Base-by-base conservation (phyloP, 805 yeast species). In the Suhomyces faveliae region DNA sequence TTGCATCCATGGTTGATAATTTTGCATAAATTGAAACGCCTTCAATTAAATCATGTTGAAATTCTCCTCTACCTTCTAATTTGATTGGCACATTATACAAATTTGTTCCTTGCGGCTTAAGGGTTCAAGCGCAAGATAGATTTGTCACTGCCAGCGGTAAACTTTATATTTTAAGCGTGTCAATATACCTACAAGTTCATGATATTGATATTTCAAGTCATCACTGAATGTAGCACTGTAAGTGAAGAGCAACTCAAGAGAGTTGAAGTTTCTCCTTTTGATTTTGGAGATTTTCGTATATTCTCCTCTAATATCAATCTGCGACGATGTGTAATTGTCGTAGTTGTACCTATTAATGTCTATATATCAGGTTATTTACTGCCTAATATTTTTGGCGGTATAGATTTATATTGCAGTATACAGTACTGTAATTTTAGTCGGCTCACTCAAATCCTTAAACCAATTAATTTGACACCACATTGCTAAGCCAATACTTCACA, bases 1-100 rank as follows among this genome's bases (percentile, higher is more conserved):
- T 33, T 17, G 21, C 21, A 15, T 33, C 21, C 37, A 41, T n/a
- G 30, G 30, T 42, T 24, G 45, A 25, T 19, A 35, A 35, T 35
- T 43, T 17, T 21, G 40, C 35, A 43, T 17, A 43, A 35, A 33
- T 5, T 33, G 37, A 33, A 15, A 13, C 37, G 15, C n/a, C 3
- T 33, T 17, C 15, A 27, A 27, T 27, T 17, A 10, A 41, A 27
- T 25, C 23, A 33, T 43, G 40, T 43, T 35, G 40, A 43, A 43
- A 33, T 37, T 22, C n/a, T 22, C 20, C 25, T 35, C 40, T 22
- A 22, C 40, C 23, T 35, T 21, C 40, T 23, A 43, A 21, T 24
- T 43, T 22, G 29, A 35, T 24, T 43, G 45, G 25, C 23, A 35
- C 29, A 8, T 9, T 22, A 20, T 43, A 4, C 23, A 17, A 35